These are phyloP conservation scores for Acer negundo DNA, from an alignment of 345 rosid genomes.

Conservation along the genomic window DNA sequence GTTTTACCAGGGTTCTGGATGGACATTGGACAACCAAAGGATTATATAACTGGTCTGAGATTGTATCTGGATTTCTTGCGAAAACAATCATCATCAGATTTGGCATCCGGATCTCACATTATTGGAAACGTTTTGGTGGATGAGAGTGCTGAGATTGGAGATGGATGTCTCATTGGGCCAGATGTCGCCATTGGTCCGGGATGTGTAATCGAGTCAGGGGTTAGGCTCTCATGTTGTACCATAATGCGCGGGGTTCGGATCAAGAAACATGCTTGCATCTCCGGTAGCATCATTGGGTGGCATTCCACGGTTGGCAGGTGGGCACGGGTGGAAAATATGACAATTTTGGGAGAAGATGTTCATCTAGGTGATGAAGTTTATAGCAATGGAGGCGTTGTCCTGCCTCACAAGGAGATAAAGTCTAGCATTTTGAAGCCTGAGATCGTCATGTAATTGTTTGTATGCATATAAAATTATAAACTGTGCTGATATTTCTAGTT, in stretches of 20 bases:
- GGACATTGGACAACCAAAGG: slow-evolving; percentile 91
- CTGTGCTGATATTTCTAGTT: too few species aligned
- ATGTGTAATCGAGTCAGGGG: slow-evolving; percentile 70
- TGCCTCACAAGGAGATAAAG: slow-evolving; percentile 80
- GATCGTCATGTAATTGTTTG: slow-evolving; percentile 55
- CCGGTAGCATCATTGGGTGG: slow-evolving; percentile 83
- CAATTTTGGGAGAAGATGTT: slow-evolving; percentile 77
- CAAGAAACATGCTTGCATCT: slow-evolving; percentile 76
- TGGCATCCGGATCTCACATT: slow-evolving; percentile 54
- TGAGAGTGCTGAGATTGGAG: slow-evolving; percentile 65
- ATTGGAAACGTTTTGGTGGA: slow-evolving; percentile 74
- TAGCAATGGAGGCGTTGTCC: slow-evolving; percentile 74
- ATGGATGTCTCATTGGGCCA: slow-evolving; percentile 78
- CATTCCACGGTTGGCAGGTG: slow-evolving; percentile 76
- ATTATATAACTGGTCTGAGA: slow-evolving; percentile 69
- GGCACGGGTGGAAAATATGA: slow-evolving; percentile 82
- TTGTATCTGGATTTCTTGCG: slow-evolving; percentile 64
- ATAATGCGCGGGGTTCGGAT: slow-evolving; percentile 74
- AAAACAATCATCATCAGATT: slow-evolving; percentile 43
- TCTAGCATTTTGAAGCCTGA: slow-evolving; percentile 78
- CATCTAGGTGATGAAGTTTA: slow-evolving; percentile 73
- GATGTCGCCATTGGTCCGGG: slow-evolving; percentile 84
- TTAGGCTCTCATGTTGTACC: slow-evolving; percentile 73
- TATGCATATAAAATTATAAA: neutral
- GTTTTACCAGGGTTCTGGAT: slow-evolving; percentile 85